phyloP scores from a whole-genome alignment of 768 basidiomycete genomes.

The Mycena rebaudengoi region DNA sequence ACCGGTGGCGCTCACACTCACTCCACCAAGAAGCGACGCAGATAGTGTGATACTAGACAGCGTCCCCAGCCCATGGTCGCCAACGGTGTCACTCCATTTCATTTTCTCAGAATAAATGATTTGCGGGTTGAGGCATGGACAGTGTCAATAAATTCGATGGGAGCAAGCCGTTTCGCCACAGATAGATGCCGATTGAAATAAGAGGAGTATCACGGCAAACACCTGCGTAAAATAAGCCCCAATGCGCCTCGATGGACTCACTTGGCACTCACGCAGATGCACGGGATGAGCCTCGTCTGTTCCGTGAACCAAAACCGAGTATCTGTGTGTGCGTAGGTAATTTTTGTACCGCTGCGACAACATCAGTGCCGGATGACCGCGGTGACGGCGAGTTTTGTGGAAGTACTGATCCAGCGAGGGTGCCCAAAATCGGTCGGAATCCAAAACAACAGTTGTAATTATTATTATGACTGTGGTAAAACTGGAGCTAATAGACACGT shows the following conservation, averaged over 20 bases:
- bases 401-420: constrained; percentile 1
- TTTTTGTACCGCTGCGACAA: neutral
- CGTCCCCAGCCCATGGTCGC: neutral
- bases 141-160: neutral
- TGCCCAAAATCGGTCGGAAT: neutral
- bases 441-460: neutral
- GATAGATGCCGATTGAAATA: constrained; percentile 6
- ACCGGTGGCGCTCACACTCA: neutral
- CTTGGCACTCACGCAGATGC: neutral
- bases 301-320: constrained; percentile 2
- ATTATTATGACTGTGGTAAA: neutral
- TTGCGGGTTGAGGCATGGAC: neutral
- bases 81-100: constrained; percentile 2
- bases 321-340: neutral
- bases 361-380: neutral
- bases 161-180: constrained; percentile 1
- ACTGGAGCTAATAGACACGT: neutral
- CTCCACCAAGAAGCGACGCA: neutral
- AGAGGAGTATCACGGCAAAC: constrained; percentile 5
- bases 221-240: neutral
- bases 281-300: neutral
- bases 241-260: neutral
- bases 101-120: neutral
- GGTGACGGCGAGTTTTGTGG: neutral
- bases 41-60: neutral